Conservation (phyloP, 2,329 filamentous ascomycete genomes). For the Rutstroemia sp. region DNA sequence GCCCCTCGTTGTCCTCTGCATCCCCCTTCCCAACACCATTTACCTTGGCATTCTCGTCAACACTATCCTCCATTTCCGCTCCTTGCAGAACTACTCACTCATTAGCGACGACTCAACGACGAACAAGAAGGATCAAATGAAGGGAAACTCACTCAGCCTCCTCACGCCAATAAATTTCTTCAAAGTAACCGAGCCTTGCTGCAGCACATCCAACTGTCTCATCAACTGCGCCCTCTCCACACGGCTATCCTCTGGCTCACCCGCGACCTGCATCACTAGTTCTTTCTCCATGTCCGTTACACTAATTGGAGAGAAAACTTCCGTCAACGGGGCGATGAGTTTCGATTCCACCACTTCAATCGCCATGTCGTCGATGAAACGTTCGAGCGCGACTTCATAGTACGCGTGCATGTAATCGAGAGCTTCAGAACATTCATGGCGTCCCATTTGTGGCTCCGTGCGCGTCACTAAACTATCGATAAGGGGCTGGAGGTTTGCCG, state of each 20-base stretch:
- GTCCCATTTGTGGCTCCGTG: constrained; percentile 27
- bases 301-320: constrained; percentile 34
- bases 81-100: too few species aligned
- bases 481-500: constrained; percentile 19
- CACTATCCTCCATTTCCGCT: too few species aligned
- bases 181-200: constrained; percentile 31
- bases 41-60: too few species aligned
- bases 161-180: constrained; percentile 9
- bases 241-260: constrained; percentile 35
- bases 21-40: too few species aligned
- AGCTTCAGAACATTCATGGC: constrained; percentile 28
- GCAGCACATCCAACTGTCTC: constrained; percentile 33
- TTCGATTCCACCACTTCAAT: constrained; percentile 36
- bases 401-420: constrained; percentile 35
- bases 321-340: constrained; percentile 30
- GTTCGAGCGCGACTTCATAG: constrained; percentile 38
- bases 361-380: constrained; percentile 37
- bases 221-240: constrained; percentile 31
- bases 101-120: too few species aligned
- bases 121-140: not conserved
- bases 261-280: constrained; percentile 33
- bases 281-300: constrained; percentile 33
- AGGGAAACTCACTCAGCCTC: constrained; percentile 4
- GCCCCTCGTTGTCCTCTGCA: too few species aligned
- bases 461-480: constrained; percentile 16